These are phyloP conservation scores for Rickenella mellea DNA, from an alignment of 768 basidiomycete genomes.

Conservation along the genomic window DNA sequence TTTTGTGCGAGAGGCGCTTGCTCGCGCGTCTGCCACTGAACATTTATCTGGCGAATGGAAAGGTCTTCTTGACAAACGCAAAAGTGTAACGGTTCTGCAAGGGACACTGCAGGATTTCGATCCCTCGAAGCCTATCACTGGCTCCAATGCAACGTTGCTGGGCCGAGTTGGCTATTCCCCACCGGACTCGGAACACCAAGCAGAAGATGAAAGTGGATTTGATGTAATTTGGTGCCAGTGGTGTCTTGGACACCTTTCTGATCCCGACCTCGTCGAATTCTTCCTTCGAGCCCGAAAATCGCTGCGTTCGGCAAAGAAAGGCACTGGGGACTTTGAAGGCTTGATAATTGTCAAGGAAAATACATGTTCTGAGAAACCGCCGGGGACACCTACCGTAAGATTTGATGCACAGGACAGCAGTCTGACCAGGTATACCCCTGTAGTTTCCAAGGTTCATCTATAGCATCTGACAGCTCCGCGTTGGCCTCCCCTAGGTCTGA, in stretches of 20 bases:
- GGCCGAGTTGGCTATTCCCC: constrained; percentile 63
- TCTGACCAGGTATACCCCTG: constrained; percentile 59
- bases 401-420: constrained; percentile 88
- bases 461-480: background rate
- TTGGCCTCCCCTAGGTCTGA: constrained; percentile 54
- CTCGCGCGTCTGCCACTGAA: constrained; percentile 20
- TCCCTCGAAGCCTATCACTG: constrained; percentile 36
- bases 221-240: constrained; percentile 97
- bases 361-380: constrained; percentile 39
- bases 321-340: constrained; percentile 24
- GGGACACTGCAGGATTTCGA: constrained; percentile 77
- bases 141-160: constrained; percentile 34
- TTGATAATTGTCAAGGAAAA: constrained; percentile 92
- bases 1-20: constrained; percentile 69
- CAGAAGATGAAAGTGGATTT: constrained; percentile 51
- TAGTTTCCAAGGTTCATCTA: background rate
- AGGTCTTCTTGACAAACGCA: constrained; percentile 51
- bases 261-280: constrained; percentile 71
- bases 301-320: constrained; percentile 28
- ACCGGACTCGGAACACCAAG: constrained; percentile 25
- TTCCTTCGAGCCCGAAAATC: constrained; percentile 54
- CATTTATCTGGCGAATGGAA: constrained; percentile 41
- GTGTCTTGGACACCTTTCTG: constrained; percentile 84
- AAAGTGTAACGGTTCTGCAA: constrained; percentile 73
- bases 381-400: constrained; percentile 38